These are phyloP conservation scores for Penicillium sp. DNA, from an alignment of 2,329 filamentous ascomycete genomes.

Conservation along the genomic window DNA sequence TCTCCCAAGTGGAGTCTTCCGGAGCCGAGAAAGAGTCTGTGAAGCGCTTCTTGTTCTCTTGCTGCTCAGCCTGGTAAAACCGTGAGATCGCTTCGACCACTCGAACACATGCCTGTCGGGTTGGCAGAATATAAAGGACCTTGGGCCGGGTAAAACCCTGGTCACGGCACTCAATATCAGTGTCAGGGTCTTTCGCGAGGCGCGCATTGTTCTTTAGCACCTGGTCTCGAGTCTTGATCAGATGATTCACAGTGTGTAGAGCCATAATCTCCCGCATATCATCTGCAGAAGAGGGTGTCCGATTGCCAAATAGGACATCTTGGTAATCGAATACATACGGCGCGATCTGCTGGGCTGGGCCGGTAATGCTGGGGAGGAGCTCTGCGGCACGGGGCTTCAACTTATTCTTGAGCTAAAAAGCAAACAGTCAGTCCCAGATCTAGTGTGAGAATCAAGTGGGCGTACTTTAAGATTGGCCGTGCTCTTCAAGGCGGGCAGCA, in stretches of 20 bases:
- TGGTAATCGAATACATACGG: slow-evolving; percentile 76
- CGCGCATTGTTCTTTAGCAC: slow-evolving; percentile 91
- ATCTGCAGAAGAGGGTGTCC: slow-evolving; percentile 66
- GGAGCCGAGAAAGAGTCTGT: slow-evolving; percentile 74
- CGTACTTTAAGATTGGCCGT: slow-evolving; percentile 38
- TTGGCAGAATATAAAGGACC: slow-evolving; percentile 84
- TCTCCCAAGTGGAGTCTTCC: slow-evolving; percentile 65
- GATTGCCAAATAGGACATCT: slow-evolving; percentile 73
- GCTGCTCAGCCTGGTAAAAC: slow-evolving; percentile 78
- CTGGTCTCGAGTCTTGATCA: slow-evolving; percentile 87
- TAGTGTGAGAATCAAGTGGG: not conserved
- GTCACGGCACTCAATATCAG: slow-evolving; percentile 74
- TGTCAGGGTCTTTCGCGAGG: slow-evolving; percentile 64
- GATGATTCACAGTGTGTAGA: slow-evolving; percentile 84
- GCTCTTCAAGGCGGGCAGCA: slow-evolving; percentile 31
- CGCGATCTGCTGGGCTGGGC: slow-evolving; percentile 63
- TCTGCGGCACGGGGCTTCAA: slow-evolving; percentile 57
- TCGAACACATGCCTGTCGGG: slow-evolving; percentile 77
- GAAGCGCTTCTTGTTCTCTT: slow-evolving; percentile 93
- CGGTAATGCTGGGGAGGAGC: slow-evolving; percentile 57
- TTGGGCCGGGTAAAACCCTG: slow-evolving; percentile 96
- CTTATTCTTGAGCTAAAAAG: slow-evolving; percentile 66
- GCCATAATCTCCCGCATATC: slow-evolving; percentile 70
- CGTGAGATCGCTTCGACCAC: slow-evolving; percentile 74
- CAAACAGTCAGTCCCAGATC: not conserved